Percentiles rank a stretch among this genome's conserved stretches.
phyloP scores from a whole-genome alignment of 2,329 filamentous ascomycete species.

The Rhinocladiella similis region DNA sequence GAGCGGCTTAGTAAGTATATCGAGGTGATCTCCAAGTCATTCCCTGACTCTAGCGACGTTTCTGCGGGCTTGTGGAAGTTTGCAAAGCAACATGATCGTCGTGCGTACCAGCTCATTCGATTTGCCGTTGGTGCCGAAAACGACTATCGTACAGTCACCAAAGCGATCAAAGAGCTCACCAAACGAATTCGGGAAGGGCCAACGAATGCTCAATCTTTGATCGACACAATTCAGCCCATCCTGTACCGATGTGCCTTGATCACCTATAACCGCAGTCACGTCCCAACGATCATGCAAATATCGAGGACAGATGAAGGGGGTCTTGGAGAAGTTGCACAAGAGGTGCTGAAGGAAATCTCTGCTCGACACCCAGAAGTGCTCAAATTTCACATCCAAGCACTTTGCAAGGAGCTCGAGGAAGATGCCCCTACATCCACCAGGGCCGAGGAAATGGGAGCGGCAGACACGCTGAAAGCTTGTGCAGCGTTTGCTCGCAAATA shows the following conservation, averaged over 20 bases:
- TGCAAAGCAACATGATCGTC: conserved; percentile 84
- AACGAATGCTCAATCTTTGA: conserved; percentile 48
- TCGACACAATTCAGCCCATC: conserved; percentile 79
- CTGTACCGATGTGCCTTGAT: conserved; percentile 81
- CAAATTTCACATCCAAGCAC: conserved; percentile 85
- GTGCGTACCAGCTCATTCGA: conserved; percentile 83
- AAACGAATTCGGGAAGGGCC: conserved; percentile 72
- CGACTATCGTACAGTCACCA: conserved; percentile 87
- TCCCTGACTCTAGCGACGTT: conserved; percentile 73
- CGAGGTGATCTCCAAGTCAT: conserved; percentile 68
- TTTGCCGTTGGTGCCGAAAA: conserved; percentile 82
- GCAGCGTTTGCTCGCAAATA: conserved; percentile 87
- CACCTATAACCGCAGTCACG: conserved; percentile 91
- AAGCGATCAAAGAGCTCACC: conserved; percentile 85
- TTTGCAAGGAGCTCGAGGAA: conserved; percentile 82
- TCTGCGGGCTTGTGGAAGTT: conserved; percentile 83
- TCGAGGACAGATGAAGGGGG: conserved; percentile 80
- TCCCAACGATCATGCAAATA: conserved; percentile 84
- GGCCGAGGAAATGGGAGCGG: conserved; percentile 70
- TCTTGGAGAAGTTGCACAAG: conserved; percentile 76
- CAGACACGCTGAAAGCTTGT: conserved; percentile 91
- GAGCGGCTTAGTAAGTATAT: conserved; percentile 71
- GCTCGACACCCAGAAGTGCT: conserved; percentile 85
- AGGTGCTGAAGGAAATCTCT: conserved; percentile 89
- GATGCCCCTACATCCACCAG: conserved; percentile 71